These are phyloP conservation scores for Triticum urartu DNA, from an alignment of 176 grass and related monocot species.

Conservation along the genomic window DNA sequence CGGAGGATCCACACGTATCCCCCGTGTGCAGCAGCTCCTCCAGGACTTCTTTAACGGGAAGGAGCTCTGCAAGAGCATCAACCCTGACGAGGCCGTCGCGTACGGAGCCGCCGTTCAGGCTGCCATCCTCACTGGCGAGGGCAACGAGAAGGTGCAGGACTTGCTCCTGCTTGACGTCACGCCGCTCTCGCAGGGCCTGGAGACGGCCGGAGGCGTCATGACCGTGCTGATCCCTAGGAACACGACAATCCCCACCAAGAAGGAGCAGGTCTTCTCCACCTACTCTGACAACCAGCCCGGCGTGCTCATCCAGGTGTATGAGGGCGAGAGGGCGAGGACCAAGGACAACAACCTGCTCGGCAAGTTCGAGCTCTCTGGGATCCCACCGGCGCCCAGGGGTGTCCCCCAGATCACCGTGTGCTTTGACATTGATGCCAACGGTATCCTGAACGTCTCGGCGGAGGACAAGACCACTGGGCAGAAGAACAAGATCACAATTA, in stretches of 20 bases:
- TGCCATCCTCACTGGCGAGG: conserved; percentile 83
- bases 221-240: conserved; percentile 78
- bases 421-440: conserved; percentile 85
- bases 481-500: conserved; percentile 97
- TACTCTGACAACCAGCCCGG: conserved; percentile 92
- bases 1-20: conserved; percentile 87
- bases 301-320: conserved; percentile 92
- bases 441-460: conserved; percentile 80
- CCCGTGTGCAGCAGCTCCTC: conserved; percentile 81
- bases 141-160: conserved; percentile 88
- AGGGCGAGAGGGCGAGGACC: conserved; percentile 76
- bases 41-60: conserved; percentile 98
- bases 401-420: conserved; percentile 83
- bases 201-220: conserved; percentile 83
- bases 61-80: conserved; percentile 98
- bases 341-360: conserved; percentile 85
- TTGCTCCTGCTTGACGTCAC: conserved; percentile 77
- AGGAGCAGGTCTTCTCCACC: conserved; percentile 92
- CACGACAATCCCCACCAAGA: conserved; percentile 89
- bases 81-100: conserved; percentile 96
- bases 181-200: conserved; percentile 67
- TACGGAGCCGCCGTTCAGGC: conserved; percentile 90
- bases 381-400: conserved; percentile 71
- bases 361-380: conserved; percentile 91
- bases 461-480: conserved; percentile 85